Base-by-base conservation (phyloP, 306 rosid species). In the Cicer chorassanicum region DNA sequence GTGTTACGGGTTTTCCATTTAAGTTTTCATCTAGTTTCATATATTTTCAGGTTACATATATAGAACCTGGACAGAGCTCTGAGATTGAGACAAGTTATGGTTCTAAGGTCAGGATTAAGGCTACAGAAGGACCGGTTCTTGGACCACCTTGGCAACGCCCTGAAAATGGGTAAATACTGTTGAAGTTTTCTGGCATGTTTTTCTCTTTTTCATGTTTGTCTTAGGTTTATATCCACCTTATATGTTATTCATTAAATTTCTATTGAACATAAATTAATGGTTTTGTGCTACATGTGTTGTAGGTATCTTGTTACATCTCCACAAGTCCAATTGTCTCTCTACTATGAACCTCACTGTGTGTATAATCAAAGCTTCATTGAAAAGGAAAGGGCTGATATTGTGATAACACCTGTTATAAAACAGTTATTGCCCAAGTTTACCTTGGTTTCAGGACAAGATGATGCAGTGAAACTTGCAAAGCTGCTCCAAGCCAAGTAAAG, bases 111-210 rank as follows among this genome's bases (percentile, higher is more conserved):
- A 75, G 73, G 70, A 84, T 93, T 43, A 85, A 78, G 82, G 98
- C 97, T 61, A 93, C 97, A 10, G 91, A 89, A 24, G 98, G 97
- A 78, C 96, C 97, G 62, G 91, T 91, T 77, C 92, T 93, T 55
- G 97, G 98, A 84, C 97, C 97, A 82, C 97, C 97, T 44, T 91
- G 98, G 98, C 98, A 91, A 87, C 90, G 93, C 61, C 96, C 98
- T 34, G 96, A 93, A 76, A 93, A 93, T 42, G 97, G 98, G 98
- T 93, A 88, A 65, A 60, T 41, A 42, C 51, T 71, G 19, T 42
- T 15, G 9, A 38, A 81, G 40, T 19, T 74, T 80, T 80, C 61
- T 10, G 15, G 61, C 53, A n/a, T 61, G 45, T 14, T 56, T 74
- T 75, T 24, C 55, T 29, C 40, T 19, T 48, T 9, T 38, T 34